A percentile compares a stretch with the other conserved stretches of the same genome.
These are phyloP conservation scores for Microdochium trichocladiopsis DNA, from an alignment of 2,329 filamentous ascomycete species.

Conservation along the genomic window DNA sequence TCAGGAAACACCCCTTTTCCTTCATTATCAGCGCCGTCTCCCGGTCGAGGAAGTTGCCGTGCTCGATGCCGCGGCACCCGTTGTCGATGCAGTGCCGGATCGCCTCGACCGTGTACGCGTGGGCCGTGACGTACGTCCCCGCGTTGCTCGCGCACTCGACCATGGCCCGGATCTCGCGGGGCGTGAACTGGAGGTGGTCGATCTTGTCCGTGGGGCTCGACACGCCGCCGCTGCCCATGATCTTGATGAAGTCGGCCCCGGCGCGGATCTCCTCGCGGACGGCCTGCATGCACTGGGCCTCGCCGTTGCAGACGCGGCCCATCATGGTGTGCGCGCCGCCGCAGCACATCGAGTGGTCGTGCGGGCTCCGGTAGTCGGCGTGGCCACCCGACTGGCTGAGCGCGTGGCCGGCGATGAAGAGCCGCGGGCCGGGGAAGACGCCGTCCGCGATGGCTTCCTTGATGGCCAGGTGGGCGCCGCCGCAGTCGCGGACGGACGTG, in stretches of 20 bases:
- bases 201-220: constrained; percentile 42
- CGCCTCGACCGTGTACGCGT: constrained; percentile 42
- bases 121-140: constrained; percentile 44
- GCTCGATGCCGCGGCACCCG: constrained; percentile 41
- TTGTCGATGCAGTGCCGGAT: constrained; percentile 44
- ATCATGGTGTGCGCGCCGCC: constrained; percentile 29
- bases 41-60: constrained; percentile 29
- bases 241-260: constrained; percentile 49
- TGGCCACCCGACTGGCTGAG: constrained; percentile 47
- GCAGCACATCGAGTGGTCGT: constrained; percentile 36
- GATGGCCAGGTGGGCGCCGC: constrained; percentile 39
- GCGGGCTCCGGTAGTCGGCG: constrained; percentile 33
- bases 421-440: constrained; percentile 37
- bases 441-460: constrained; percentile 42
- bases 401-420: constrained; percentile 42
- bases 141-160: constrained; percentile 35
- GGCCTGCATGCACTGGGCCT: constrained; percentile 39
- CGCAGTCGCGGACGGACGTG: constrained; percentile 45
- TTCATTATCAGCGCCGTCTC: constrained; percentile 38
- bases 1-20: constrained; percentile 36
- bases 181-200: constrained; percentile 43
- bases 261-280: constrained; percentile 41
- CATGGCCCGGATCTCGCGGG: constrained; percentile 44
- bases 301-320: constrained; percentile 39
- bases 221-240: constrained; percentile 48